Evolutionary conservation across 2,329 filamentous ascomycete species (phyloP), one percentile per base, ranked within the genome.

Genomic region (Penicillium brevicompactum): DNA sequence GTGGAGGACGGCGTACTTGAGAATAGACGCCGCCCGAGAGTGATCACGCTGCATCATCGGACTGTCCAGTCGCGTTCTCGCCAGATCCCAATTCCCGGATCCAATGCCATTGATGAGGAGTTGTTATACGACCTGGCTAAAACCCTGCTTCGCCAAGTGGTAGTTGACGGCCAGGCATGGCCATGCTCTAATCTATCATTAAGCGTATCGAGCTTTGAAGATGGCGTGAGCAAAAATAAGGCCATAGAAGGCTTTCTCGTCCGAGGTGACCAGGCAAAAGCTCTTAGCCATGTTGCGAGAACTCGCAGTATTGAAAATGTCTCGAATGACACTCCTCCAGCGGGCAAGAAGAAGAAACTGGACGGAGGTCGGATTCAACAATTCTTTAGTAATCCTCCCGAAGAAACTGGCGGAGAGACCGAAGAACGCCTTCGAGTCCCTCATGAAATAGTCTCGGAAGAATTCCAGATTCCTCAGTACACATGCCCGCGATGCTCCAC

Each of bases 1-100:
- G 87, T 96, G 0, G 92, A 97, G 69, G 93, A 97, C 74, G 92
- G 91, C 18, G 88, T 95, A 2, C 76, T 93, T 53, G 92, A 96
- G 71, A 89, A 96, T 70, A 93, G 87, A 72, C 85, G 93, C 40
- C 83, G 92, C 49, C 94, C 94, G 3, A 92, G 87, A 68, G 92
- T 89, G 1, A 88, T 97, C 59, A 92, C 90, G 58, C 74, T 97
- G 55, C 90, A 97, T 70, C 88, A 95, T 70, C 86, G 91, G 67
- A 86, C 83, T 14, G 82, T 80, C 2, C 89, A 92, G 71, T 89
- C 85, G 47, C 85, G 87, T 63, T 95, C 91, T 56, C 87, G 89
- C 45, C 87, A 89, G 68, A 81, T 81, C 4, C 86, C 89, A 1
- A 96, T 97, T 44, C 88, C 92, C 1, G 82, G 87, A 46, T 91